Evolutionary conservation across 2,329 filamentous ascomycete genomes (phyloP), one percentile per base, ranked within the genome.

Genomic region (Nigrospora osmanthi): DNA sequence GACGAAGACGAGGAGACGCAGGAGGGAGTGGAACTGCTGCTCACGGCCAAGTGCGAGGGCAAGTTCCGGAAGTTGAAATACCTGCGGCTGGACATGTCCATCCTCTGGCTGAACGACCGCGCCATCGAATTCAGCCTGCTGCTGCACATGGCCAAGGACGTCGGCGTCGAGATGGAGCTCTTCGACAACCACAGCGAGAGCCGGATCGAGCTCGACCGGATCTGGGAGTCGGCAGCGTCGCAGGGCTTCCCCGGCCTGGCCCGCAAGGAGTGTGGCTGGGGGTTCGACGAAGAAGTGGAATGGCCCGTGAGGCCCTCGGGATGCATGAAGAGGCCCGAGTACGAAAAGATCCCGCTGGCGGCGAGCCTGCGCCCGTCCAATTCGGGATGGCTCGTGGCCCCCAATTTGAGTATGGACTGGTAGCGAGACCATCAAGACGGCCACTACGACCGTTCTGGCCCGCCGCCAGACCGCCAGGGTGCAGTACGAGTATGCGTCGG

Each of bases 1-100:
- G 47, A 48, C 12, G 47, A 48, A 30, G 47, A 48, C 34, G 47
- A 48, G 6, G 47, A 48, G 40, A 40, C 44, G 13, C n/a, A 46
- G 6, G 40, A 40, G 16, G 47, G 47, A 10, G 17, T 44, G 7
- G 11, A 15, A 6, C 10, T 34, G 31, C 16, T 48, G 15, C 9
- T 48, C 17, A 17, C 36, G 11, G 44, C 44, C 38, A 46, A 38
- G 33, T 30, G 15, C 11, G 23, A 34, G 13, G 47, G 47, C 16
- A 33, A 34, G 11, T 15, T 46, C 1, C 35, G 19, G 11, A 11
- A 46, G 13, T 16, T 48, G 11, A 38, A 12, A 4, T n/a, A 41
- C 23, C 10, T 48, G 38, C 13, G 11, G 33, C 37, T 48, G 28
- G 47, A 48, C 7, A 38, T 44, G 17, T 30, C 33, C 6, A 11